Percentiles rank a stretch among this genome's conserved stretches.
phyloP scores from a whole-genome alignment of 805 yeast genomes.

The Metschnikowia kunwiensis region DNA sequence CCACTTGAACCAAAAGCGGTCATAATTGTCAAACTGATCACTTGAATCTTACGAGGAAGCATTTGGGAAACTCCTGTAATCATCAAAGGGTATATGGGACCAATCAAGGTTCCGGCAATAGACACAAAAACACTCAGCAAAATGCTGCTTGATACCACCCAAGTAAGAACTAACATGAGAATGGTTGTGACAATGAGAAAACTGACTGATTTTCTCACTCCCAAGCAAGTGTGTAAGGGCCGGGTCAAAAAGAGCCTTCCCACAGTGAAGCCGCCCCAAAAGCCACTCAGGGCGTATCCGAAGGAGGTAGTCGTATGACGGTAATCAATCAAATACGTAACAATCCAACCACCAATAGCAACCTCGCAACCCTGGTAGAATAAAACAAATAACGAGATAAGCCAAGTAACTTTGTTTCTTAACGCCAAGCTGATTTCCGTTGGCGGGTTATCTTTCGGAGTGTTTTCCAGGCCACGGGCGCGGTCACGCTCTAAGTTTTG shows the following conservation, averaged over 20 bases:
- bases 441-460: neutral
- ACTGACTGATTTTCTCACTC: constrained; percentile 18
- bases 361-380: constrained; percentile 25
- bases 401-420: constrained; percentile 20
- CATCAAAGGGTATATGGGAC: constrained; percentile 25
- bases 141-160: constrained; percentile 17
- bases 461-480: constrained; percentile 1
- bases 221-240: constrained; percentile 16
- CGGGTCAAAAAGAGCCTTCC: constrained; percentile 22
- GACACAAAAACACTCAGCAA: constrained; percentile 20
- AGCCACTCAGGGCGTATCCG: constrained; percentile 25
- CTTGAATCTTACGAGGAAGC: constrained; percentile 25
- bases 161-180: constrained; percentile 16
- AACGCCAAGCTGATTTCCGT: constrained; percentile 18
- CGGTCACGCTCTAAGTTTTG: constrained; percentile 6
- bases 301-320: constrained; percentile 18
- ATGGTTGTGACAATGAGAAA: constrained; percentile 15
- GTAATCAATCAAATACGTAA: constrained; percentile 23
- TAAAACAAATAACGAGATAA: constrained; percentile 18
- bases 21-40: constrained; percentile 23
- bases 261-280: constrained; percentile 26
- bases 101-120: constrained; percentile 20
- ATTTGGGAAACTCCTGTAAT: constrained; percentile 20
- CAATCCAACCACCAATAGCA: constrained; percentile 25
- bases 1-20: constrained; percentile 27